These are phyloP conservation scores for Tetrastigma voinierianum DNA, from an alignment of 164 flowering plant genomes.

Conservation along the genomic window DNA sequence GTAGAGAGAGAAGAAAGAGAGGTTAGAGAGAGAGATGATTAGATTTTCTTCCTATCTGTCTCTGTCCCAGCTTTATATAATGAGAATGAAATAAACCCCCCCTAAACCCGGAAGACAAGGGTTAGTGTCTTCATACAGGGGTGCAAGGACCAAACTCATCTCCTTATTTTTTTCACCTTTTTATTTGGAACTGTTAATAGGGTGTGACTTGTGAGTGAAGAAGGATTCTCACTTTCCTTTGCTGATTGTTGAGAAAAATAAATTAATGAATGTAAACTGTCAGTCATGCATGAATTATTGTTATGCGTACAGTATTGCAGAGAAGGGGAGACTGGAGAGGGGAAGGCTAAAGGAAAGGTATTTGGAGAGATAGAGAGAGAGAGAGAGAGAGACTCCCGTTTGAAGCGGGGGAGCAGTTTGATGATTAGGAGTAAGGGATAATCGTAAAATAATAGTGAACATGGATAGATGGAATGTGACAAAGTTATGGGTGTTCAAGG, in stretches of 20 bases:
- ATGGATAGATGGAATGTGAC: slow-evolving; percentile 54
- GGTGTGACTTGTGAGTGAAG: background rate
- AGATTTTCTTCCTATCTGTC: slow-evolving; percentile 41
- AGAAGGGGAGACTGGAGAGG: slow-evolving; percentile 13
- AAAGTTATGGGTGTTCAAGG: slow-evolving; percentile 56
- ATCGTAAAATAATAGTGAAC: slow-evolving; percentile 24
- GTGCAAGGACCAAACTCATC: slow-evolving; percentile 36
- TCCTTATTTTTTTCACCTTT: slow-evolving; percentile 6
- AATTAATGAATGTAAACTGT: slow-evolving; percentile 6
- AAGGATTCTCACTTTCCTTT: slow-evolving; percentile 7
- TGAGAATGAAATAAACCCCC: slow-evolving; percentile 36
- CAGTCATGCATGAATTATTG: slow-evolving; percentile 47
- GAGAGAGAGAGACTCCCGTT: slow-evolving; percentile 40
- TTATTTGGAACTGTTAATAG: background rate
- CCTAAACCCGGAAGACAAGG: slow-evolving; percentile 59
- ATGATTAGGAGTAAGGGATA: slow-evolving; percentile 53
- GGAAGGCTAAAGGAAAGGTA: slow-evolving; percentile 12
- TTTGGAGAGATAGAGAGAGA: slow-evolving; percentile 2
- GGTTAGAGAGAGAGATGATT: background rate
- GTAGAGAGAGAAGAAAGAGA: background rate
- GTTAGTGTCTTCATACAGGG: slow-evolving; percentile 58
- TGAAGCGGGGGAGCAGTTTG: slow-evolving; percentile 62
- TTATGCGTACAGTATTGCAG: slow-evolving; percentile 15
- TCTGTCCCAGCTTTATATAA: slow-evolving; percentile 11
- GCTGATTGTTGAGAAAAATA: background rate